Base-by-base conservation (phyloP, 1,139 yeast genomes). In the Taiozyma sp. region DNA sequence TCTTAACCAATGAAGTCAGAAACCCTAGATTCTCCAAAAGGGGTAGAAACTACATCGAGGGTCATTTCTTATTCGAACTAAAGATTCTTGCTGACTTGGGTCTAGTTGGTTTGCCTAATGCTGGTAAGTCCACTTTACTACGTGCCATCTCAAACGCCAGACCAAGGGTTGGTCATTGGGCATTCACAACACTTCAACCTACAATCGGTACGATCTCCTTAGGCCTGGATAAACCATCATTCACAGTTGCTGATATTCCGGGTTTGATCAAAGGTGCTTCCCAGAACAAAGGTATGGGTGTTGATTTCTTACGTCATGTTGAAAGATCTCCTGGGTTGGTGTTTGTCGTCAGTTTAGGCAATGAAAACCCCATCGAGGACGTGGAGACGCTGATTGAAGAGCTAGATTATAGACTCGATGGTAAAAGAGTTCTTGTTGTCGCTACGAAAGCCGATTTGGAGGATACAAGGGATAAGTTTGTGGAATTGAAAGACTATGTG, bases 161-260 rank as follows among this genome's bases (percentile, higher is more conserved):
- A 53, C 98, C 99, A 1, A 74, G 91, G 53, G 90, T 93, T 13
- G 99, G 98, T 0, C 96, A 91, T 67, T 93, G 98, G 97, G 96
- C 88, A 65, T 93, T 93, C 65, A 93, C 99, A 0, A 93, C 99
- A 1, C 71, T 93, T 51, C 90, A 84, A 57, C 99, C 99, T 0
- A 85, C 93, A 0, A 82, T 93, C 45, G 99, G 99, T 2, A 92
- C 97, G 0, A 87, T 93, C 22, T 75, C 78, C 48, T 70, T 83
- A 38, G 79, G 85, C 1, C 78, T 86, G 5, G 89, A 85, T 55
- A 78, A 79, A 55, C 82, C 80, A 10, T 85, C 90, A 1, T 91
- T 92, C 65, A 89, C 97, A 0, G 98, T 93, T 1, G 98, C 98
- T 1, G 99, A 93, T 71, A 93, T 93, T 54, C 99, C 99, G 0